phyloP scores from a whole-genome alignment of 176 grass and related monocot species.

The Eragrostis nindensis region DNA sequence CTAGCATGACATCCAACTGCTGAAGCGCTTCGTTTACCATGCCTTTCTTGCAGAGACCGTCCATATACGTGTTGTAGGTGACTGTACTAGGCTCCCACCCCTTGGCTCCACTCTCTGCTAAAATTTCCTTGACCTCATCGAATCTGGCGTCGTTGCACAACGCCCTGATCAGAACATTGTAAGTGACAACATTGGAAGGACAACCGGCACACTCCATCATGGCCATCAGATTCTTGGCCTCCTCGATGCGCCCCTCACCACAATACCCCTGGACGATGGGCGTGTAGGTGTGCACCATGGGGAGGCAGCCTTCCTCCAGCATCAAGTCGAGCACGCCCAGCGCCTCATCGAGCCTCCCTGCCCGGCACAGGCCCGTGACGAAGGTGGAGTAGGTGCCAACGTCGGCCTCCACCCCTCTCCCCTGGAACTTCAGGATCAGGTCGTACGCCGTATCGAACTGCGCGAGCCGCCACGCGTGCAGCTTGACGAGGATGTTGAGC shows the following conservation, averaged over 20 bases:
- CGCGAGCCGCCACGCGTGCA: conserved; percentile 47
- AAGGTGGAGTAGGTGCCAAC: conserved; percentile 65
- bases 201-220: conserved; percentile 65
- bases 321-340: conserved; percentile 74
- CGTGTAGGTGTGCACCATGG: conserved; percentile 69
- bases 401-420: conserved; percentile 54
- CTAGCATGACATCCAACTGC: conserved; percentile 58
- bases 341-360: conserved; percentile 53
- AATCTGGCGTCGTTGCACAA: conserved; percentile 58
- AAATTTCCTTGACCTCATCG: conserved; percentile 59
- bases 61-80: conserved; percentile 82
- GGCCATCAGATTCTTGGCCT: conserved; percentile 66
- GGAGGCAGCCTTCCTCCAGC: conserved; percentile 54
- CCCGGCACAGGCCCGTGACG: conserved; percentile 66
- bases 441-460: conserved; percentile 64
- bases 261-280: conserved; percentile 84
- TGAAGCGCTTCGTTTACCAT: conserved; percentile 61
- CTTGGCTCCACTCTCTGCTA: conserved; percentile 52
- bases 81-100: conserved; percentile 59
- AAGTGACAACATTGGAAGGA: conserved; percentile 61
- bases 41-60: conserved; percentile 69
- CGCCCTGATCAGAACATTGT: conserved; percentile 76
- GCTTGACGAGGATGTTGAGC: conserved; percentile 75
- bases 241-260: conserved; percentile 56
- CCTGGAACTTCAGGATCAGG: conserved; percentile 38